These are phyloP conservation scores for Lachnellula occidentalis DNA, from an alignment of 2,329 filamentous ascomycete genomes.

Conservation along the genomic window DNA sequence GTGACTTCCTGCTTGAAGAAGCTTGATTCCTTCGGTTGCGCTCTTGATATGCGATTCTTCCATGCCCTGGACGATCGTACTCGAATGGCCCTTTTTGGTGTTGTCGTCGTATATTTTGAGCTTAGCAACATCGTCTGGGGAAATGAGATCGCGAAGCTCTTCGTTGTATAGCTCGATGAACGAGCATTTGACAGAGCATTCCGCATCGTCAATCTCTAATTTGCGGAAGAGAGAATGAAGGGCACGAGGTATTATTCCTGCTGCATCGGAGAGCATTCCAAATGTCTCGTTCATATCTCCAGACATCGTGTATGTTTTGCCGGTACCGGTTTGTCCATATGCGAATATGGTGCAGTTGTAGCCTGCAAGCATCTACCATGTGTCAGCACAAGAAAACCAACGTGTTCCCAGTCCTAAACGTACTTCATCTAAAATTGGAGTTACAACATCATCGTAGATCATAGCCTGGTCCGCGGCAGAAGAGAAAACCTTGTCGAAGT, in stretches of 20 bases:
- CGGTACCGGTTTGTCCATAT: constrained; percentile 95
- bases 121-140: constrained; percentile 74
- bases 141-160: constrained; percentile 84
- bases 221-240: constrained; percentile 82
- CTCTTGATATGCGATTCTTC: constrained; percentile 90
- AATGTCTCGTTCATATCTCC: constrained; percentile 88
- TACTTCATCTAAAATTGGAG: constrained; percentile 89
- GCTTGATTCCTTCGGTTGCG: constrained; percentile 78
- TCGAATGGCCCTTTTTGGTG: constrained; percentile 75
- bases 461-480: constrained; percentile 89
- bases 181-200: constrained; percentile 92
- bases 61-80: constrained; percentile 93
- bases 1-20: constrained; percentile 83
- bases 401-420: constrained; percentile 22
- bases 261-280: constrained; percentile 81
- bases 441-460: constrained; percentile 92
- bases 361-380: constrained; percentile 72
- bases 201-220: constrained; percentile 70
- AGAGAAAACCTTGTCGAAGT: constrained; percentile 96
- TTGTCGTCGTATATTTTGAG: constrained; percentile 95
- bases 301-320: constrained; percentile 99
- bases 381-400: constrained; percentile 8
- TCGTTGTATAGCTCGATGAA: constrained; percentile 99
- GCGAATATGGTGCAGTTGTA: constrained; percentile 99
- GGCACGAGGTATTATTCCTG: constrained; percentile 91